Base-by-base conservation (phyloP, 371 early-diverging fungal genomes). In the Basidiobolus meristosporus region DNA sequence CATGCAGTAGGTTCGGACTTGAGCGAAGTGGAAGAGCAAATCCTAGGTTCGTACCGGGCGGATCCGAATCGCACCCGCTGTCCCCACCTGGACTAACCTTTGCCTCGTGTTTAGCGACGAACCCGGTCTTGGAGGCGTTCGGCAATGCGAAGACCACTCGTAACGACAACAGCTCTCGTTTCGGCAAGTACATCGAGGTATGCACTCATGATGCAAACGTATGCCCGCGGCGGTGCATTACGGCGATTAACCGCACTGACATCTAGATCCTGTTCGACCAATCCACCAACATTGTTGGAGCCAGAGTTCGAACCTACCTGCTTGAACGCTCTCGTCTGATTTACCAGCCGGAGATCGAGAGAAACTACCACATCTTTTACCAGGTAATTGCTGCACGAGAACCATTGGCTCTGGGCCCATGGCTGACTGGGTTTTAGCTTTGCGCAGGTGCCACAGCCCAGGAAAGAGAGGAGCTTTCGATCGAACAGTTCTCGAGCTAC, bases 301-400 rank as follows among this genome's bases (percentile, higher is more conserved):
- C 97, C 7, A 75, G 67, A 40, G 96, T 98, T 51, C 70, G 93
- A 45, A 97, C 92, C 5, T 99, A 98, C 56, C 70, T 99, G 7
- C 59, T 99, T 46, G 99, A 99, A 57, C 75, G 92, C 41, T 90
- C 95, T 14, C 77, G 99, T 48, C 63, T 99, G 35, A 76, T 89
- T 19, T 86, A 85, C 52, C 98, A 95, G 56, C 88, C 90, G 0
- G 65, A 70, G 28, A 62, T 68, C 0, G 98, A 99, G 60, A 69
- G 96, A 51, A 98, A 96, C 69, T 99, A 95, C 61, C 98, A 99
- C 60, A 89, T 99, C 43, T 98, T 99, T 58, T 98, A 99, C 60
- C 91, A 84, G 50, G 65, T 68, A 59, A 69, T 76, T 42, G 80
- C 78, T 45, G n/a, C n/a, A n/a, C n/a, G n/a, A n/a, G n/a, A n/a